A percentile compares a stretch with the other conserved stretches of the same genome.
These are phyloP conservation scores for Aureobasidium sp. DNA, from an alignment of 2,329 filamentous ascomycete species.

Conservation along the genomic window DNA sequence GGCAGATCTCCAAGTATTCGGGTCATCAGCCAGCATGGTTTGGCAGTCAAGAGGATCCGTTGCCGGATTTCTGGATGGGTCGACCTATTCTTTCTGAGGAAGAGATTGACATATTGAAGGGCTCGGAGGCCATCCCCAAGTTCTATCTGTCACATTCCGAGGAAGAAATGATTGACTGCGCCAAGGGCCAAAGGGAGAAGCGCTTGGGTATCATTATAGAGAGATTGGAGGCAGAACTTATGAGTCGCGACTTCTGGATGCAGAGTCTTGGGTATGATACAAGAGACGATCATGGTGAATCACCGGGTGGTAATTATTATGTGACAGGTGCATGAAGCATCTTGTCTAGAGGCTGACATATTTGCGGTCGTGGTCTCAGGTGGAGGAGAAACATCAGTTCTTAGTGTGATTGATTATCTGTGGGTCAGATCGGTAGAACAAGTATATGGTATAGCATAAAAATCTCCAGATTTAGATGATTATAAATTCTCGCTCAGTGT, in stretches of 20 bases:
- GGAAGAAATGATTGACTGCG: neutral
- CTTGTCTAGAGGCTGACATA: no score
- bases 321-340: neutral
- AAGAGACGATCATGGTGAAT: neutral
- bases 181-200: neutral
- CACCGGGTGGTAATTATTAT: neutral
- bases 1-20: neutral
- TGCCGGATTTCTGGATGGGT: slow-evolving; percentile 3
- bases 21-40: neutral
- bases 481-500: no score
- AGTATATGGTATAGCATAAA: no score
- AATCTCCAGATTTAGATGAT: no score
- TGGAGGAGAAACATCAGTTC: neutral
- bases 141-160: slow-evolving; percentile 4
- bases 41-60: neutral
- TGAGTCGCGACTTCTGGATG: slow-evolving; percentile 7
- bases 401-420: no score
- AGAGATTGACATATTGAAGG: neutral
- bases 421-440: no score
- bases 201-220: neutral
- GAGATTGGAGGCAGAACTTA: slow-evolving; percentile 4
- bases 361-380: no score
- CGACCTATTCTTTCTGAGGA: neutral
- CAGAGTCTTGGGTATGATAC: neutral
- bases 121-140: neutral